A percentile compares a stretch with the other conserved stretches of the same genome.
Evolutionary conservation across 2,329 filamentous ascomycete species (phyloP).

Genomic region (Aschersonia sp.): DNA sequence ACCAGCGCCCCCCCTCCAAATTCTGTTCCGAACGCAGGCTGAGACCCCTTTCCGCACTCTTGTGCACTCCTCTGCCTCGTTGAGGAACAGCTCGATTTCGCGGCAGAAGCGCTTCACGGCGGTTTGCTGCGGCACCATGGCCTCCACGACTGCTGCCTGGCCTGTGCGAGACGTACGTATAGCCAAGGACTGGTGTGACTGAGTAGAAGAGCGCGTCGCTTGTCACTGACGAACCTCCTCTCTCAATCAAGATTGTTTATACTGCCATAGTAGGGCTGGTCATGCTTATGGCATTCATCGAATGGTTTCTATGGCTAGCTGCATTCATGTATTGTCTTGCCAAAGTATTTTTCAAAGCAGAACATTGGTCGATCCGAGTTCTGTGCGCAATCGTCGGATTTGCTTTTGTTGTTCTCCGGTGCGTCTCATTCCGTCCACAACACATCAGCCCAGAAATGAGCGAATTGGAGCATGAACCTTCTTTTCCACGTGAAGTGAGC

Average conservation of each 20-base stretch:
- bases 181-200: not conserved
- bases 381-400: slow-evolving; percentile 64
- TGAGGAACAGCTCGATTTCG: not conserved
- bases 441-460: not conserved
- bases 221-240: no score
- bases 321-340: slow-evolving; percentile 83
- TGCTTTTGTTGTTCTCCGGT: slow-evolving; percentile 65
- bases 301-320: slow-evolving; percentile 92
- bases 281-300: slow-evolving; percentile 72
- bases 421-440: slow-evolving; percentile 12
- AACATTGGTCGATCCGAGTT: slow-evolving; percentile 69
- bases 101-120: not conserved
- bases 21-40: no score
- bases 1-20: no score
- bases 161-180: not conserved
- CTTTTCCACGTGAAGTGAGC: not conserved
- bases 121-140: not conserved
- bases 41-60: no score
- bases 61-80: no score
- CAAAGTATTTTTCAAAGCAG: slow-evolving; percentile 82
- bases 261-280: slow-evolving; percentile 66
- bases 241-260: slow-evolving; percentile 57
- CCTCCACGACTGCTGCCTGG: not conserved
- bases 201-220: not conserved
- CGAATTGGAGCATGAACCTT: no score